phyloP scores from a whole-genome alignment of 768 basidiomycete genomes.

The Hydnomerulius pinastri region DNA sequence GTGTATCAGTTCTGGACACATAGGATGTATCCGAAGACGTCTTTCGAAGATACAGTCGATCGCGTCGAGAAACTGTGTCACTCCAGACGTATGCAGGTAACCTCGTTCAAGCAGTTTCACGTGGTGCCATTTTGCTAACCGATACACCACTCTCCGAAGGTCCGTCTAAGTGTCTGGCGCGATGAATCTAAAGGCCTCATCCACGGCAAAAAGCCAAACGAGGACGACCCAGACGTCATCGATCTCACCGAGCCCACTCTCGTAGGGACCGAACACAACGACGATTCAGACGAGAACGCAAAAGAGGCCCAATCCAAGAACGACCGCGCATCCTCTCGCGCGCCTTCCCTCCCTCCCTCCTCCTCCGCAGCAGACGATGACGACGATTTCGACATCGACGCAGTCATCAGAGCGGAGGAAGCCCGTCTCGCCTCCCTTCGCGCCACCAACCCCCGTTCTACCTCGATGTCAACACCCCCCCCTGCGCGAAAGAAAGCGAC shows the following conservation, averaged over 20 bases:
- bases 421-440: constrained; percentile 31
- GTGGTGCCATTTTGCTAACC: constrained; percentile 4
- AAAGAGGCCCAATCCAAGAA: constrained; percentile 10
- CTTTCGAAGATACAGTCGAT: constrained; percentile 83
- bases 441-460: constrained; percentile 9
- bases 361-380: constrained; percentile 45
- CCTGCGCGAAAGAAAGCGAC: constrained; percentile 2
- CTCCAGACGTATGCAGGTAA: constrained; percentile 82
- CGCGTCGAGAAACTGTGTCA: constrained; percentile 89
- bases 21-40: constrained; percentile 84
- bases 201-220: constrained; percentile 33
- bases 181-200: constrained; percentile 59
- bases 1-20: constrained; percentile 97
- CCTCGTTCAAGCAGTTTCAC: constrained; percentile 16
- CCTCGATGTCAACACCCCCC: constrained; percentile 2
- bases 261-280: constrained; percentile 27
- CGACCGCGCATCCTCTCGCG: constrained; percentile 38
- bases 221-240: constrained; percentile 26
- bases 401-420: constrained; percentile 48
- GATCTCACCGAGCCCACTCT: constrained; percentile 32
- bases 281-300: constrained; percentile 11
- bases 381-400: constrained; percentile 55
- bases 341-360: constrained; percentile 40
- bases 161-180: constrained; percentile 72
- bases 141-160: constrained; percentile 40